Percentiles rank a stretch among this genome's conserved stretches.
phyloP scores from a whole-genome alignment of 2,329 filamentous ascomycete species.

The Trichoderma aggressivum region DNA sequence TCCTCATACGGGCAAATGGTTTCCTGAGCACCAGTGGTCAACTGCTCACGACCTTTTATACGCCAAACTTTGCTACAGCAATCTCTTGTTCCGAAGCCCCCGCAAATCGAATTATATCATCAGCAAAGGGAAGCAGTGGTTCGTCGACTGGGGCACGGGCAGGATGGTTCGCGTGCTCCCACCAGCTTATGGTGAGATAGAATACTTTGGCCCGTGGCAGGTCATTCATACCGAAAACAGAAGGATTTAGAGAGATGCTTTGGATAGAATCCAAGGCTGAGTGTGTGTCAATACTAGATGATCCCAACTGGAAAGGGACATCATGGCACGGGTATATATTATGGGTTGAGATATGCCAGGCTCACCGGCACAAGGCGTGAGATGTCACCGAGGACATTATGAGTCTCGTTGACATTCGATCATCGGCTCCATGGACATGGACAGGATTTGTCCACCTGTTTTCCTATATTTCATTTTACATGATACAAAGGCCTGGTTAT shows the following conservation, averaged over 20 bases:
- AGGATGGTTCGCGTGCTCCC: slow-evolving; percentile 52
- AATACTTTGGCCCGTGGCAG: slow-evolving; percentile 50
- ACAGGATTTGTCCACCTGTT: background rate
- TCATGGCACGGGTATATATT: background rate
- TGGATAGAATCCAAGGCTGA: background rate
- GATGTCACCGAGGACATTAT: background rate
- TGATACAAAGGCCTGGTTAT: background rate
- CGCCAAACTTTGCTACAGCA: slow-evolving; percentile 58
- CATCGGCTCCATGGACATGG: background rate
- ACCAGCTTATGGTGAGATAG: slow-evolving; percentile 52
- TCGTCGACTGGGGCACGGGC: slow-evolving; percentile 57
- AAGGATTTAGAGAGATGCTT: slow-evolving; percentile 34
- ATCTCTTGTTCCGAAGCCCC: slow-evolving; percentile 54
- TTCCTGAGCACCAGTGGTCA: slow-evolving; percentile 53
- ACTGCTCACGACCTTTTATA: slow-evolving; percentile 56
- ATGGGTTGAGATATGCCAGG: background rate
- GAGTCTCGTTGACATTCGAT: background rate
- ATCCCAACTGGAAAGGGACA: background rate
- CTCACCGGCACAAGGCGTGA: background rate
- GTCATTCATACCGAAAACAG: slow-evolving; percentile 48
- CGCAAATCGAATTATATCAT: slow-evolving; percentile 58
- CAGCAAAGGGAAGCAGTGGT: slow-evolving; percentile 55
- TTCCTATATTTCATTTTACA: background rate
- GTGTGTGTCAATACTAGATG: background rate
- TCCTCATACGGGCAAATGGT: slow-evolving; percentile 53